These are phyloP conservation scores for button mushroom (Agaricus bisporus) DNA, from an alignment of 768 basidiomycete species.

Conservation along the genomic window DNA sequence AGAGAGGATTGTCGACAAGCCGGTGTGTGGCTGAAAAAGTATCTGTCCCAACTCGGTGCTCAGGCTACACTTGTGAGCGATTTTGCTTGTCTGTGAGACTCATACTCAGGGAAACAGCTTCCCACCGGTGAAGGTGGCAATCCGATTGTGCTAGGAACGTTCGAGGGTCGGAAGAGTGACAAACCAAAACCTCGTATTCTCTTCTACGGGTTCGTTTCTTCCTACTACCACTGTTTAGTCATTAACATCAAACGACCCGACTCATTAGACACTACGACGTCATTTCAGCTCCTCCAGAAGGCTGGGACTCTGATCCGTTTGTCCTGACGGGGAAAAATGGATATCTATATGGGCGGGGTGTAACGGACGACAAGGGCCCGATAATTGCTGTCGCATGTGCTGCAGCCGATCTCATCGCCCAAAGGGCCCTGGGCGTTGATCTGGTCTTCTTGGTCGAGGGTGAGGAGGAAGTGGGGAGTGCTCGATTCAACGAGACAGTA, in stretches of 20 bases:
- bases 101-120: slow-evolving; percentile 38
- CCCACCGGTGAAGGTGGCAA: slow-evolving; percentile 72
- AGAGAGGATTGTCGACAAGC: slow-evolving; percentile 91
- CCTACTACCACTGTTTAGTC: background rate
- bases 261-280: slow-evolving; percentile 86
- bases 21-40: slow-evolving; percentile 88
- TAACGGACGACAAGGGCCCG: slow-evolving; percentile 95
- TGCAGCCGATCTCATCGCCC: slow-evolving; percentile 70
- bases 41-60: slow-evolving; percentile 84
- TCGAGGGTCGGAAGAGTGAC: slow-evolving; percentile 61
- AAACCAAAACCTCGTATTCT: slow-evolving; percentile 65
- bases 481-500: slow-evolving; percentile 79
- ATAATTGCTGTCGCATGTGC: slow-evolving; percentile 89
- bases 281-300: slow-evolving; percentile 67
- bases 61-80: slow-evolving; percentile 61
- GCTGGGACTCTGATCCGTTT: slow-evolving; percentile 87
- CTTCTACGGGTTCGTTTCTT: slow-evolving; percentile 75
- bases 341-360: slow-evolving; percentile 85
- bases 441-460: slow-evolving; percentile 91
- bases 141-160: slow-evolving; percentile 87
- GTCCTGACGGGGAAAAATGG: slow-evolving; percentile 77
- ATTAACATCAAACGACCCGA: background rate
- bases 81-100: background rate
- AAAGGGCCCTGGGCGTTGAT: slow-evolving; percentile 75
- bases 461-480: slow-evolving; percentile 93